Evolutionary conservation across 2,329 filamentous ascomycete species (phyloP).

Genomic region (Beauveria asiatica): DNA sequence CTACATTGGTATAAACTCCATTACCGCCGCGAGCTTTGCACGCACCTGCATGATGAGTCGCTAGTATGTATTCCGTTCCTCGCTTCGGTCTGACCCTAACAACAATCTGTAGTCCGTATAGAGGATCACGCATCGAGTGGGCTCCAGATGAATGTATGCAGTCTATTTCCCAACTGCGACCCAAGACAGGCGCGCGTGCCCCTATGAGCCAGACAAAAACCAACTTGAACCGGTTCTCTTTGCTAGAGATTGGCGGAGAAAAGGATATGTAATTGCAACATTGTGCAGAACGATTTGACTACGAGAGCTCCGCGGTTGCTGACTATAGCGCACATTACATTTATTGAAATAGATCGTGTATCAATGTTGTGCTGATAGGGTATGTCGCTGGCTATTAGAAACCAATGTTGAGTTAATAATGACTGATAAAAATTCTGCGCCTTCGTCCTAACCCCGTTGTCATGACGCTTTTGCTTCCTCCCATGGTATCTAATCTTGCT

Average conservation of each 20-base stretch:
- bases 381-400: slow-evolving; percentile 2
- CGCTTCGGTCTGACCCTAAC: slow-evolving; percentile 13
- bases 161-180: slow-evolving; percentile 33
- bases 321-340: background rate
- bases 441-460: background rate
- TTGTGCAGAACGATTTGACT: background rate
- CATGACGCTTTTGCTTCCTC: background rate
- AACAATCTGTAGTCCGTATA: slow-evolving; percentile 51
- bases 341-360: background rate
- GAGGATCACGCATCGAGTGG: slow-evolving; percentile 61
- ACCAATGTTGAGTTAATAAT: background rate
- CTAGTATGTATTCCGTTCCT: slow-evolving; percentile 26
- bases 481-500: slow-evolving; percentile 1
- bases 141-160: slow-evolving; percentile 63
- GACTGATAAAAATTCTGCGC: background rate
- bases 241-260: background rate
- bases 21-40: slow-evolving; percentile 67
- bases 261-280: background rate
- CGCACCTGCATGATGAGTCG: slow-evolving; percentile 68
- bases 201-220: slow-evolving; percentile 21
- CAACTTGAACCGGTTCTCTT: slow-evolving; percentile 1
- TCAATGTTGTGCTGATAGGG: background rate
- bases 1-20: slow-evolving; percentile 67
- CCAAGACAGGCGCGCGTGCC: slow-evolving; percentile 14
- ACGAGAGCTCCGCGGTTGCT: background rate